Percentiles rank a stretch among this genome's conserved stretches.
Evolutionary conservation across 352 stramenopile species (phyloP).

Genomic region (Phytophthora sansomeana): DNA sequence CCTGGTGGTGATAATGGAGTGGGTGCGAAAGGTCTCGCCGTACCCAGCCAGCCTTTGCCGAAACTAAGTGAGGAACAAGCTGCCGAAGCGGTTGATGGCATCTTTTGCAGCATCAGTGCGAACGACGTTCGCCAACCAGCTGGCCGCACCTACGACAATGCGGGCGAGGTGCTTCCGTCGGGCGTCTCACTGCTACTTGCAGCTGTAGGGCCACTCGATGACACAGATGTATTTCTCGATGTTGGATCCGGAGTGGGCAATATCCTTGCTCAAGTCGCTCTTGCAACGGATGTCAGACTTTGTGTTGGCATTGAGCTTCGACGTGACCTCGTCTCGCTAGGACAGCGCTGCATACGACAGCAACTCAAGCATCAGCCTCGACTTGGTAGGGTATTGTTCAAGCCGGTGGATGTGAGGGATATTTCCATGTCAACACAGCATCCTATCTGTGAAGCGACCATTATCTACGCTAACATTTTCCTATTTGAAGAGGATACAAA

Average conservation of each 20-base stretch:
- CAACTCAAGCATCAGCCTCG: constrained; percentile 2
- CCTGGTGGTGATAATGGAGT: not conserved
- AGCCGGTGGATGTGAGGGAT: not conserved
- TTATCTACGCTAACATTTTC: constrained; percentile 4
- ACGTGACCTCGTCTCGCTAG: not conserved
- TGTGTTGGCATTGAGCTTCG: constrained; percentile 12
- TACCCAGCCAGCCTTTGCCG: not conserved
- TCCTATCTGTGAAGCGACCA: constrained; percentile 5
- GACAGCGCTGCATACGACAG: not conserved
- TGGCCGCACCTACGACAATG: too few species aligned
- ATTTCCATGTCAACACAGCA: not conserved
- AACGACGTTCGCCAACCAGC: constrained; percentile 7
- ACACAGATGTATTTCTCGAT: constrained; percentile 10
- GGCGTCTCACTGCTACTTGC: not conserved
- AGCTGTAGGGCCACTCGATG: constrained; percentile 1
- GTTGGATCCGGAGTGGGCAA: constrained; percentile 13
- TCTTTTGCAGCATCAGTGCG: constrained; percentile 6
- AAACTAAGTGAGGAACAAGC: not conserved
- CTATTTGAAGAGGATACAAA: constrained; percentile 9
- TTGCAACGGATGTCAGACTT: not conserved
- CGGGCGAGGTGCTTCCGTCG: constrained; percentile 5
- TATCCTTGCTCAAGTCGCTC: constrained; percentile 12
- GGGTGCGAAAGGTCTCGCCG: too few species aligned
- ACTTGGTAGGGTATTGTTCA: not conserved
- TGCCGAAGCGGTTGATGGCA: not conserved